These are phyloP conservation scores for Ligustrum vulgare DNA, from an alignment of 257 asterid genomes.

Conservation along the genomic window DNA sequence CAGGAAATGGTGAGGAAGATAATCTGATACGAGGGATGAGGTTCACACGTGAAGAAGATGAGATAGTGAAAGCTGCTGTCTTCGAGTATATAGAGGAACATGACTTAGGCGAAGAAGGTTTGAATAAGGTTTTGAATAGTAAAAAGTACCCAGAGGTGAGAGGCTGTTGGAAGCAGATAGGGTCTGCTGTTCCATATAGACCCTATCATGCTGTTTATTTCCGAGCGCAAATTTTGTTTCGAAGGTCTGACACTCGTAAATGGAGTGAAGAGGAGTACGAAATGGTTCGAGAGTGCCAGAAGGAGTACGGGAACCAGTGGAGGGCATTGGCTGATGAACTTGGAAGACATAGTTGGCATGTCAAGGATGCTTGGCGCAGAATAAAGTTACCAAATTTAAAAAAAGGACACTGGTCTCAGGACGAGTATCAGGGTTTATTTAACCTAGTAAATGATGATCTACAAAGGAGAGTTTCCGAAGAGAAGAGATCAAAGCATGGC, in stretches of 20 bases:
- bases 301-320: conserved; percentile 46
- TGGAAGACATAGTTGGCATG: conserved; percentile 45
- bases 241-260: conserved; percentile 36
- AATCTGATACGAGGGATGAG: conserved; percentile 45
- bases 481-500: conserved; percentile 52
- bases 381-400: conserved; percentile 29
- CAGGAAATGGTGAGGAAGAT: conserved; percentile 25
- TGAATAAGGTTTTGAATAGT: conserved; percentile 42
- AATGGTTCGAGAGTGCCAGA: conserved; percentile 24
- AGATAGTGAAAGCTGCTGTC: conserved; percentile 41
- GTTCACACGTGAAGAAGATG: conserved; percentile 46
- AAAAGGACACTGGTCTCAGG: conserved; percentile 49
- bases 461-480: conserved; percentile 32
- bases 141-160: conserved; percentile 16
- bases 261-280: conserved; percentile 56
- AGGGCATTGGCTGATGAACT: conserved; percentile 45
- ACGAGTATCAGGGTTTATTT: conserved; percentile 47
- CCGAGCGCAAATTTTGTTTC: conserved; percentile 44
- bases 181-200: conserved; percentile 42
- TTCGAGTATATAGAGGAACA: conserved; percentile 31
- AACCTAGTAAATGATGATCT: conserved; percentile 50
- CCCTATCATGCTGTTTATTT: conserved; percentile 29
- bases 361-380: conserved; percentile 49
- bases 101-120: conserved; percentile 43
- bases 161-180: conserved; percentile 58